Evolutionary conservation across 2,329 filamentous ascomycete species (phyloP), one percentile per base, ranked within the genome.

Genomic region (Apiospora malaysiana): DNA sequence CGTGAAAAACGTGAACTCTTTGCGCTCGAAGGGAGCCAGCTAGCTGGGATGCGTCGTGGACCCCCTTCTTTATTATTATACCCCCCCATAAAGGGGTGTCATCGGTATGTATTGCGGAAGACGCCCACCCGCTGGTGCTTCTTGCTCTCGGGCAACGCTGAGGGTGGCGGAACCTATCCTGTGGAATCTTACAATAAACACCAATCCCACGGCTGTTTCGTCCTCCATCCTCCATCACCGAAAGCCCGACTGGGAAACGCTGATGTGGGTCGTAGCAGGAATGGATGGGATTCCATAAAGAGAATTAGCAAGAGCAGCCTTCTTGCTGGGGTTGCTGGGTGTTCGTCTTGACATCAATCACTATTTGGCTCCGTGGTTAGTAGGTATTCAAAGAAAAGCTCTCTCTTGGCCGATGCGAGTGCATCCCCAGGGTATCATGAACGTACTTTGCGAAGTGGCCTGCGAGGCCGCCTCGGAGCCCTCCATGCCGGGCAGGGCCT

Each of bases 401-500:
- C 3, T 32, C 23, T 51, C 9, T 49, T 21, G 21, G 40, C n/a
- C 1, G 25, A 9, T 9, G 7, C 8, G 49, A 18, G 4, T 32
- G 14, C 16, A 18, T 27, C 2, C 40, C 4, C 40, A 42, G 43
- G 43, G 27, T 59, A 8, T 10, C 18, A 6, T 32, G 23, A 25
- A 89, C 92, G 78, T 86, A 96, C 93, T 97, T 84, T 95, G 94
- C 81, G 85, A 91, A 12, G 88, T 86, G 63, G 89, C 88, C 82
- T 93, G 92, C 72, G 91, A 91, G 76, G 92, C 91, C 76, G 92
- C 90, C 75, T 94, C 93, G 76, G 94, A 92, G 18, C 94, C 94
- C 82, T 99, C 96, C 96, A 99, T 98, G 27, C 96, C 96, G 9
- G 96, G 96, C 77, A 99, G 86, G 47, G 97, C 96, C 84, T 99